Evolutionary conservation across 192 early-diverging fungal species (phyloP).

Genomic region (Phycomyces blakesleeanus): DNA sequence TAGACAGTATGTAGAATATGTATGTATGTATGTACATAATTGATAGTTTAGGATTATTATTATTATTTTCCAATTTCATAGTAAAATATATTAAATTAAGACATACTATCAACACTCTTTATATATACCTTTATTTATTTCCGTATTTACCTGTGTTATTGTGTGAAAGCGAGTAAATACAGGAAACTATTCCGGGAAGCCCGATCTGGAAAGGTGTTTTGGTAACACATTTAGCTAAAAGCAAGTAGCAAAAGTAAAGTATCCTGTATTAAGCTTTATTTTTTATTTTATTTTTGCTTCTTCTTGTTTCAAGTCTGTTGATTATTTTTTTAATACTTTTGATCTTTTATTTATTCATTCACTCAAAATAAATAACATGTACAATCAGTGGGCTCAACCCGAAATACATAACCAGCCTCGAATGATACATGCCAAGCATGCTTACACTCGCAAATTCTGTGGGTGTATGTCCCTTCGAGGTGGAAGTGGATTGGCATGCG

Average conservation of each 20-base stretch:
- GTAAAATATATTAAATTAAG: not conserved
- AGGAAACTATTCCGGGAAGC: not conserved
- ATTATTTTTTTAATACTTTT: not conserved
- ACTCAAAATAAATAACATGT: not conserved
- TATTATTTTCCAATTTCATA: too few species aligned
- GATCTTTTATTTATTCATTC: slow-evolving; percentile 1
- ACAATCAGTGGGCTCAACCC: slow-evolving; percentile 2
- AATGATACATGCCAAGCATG: slow-evolving; percentile 5
- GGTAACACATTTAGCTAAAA: not conserved
- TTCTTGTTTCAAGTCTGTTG: not conserved
- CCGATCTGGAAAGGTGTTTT: not conserved
- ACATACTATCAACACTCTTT: not conserved
- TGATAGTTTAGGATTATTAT: too few species aligned
- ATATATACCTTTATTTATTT: not conserved
- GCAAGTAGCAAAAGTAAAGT: not conserved
- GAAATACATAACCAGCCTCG: not conserved
- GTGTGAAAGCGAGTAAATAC: too few species aligned
- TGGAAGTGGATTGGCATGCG: slow-evolving; percentile 21
- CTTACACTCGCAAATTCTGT: slow-evolving; percentile 27
- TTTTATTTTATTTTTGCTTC: slow-evolving; percentile 1
- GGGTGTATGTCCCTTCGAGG: slow-evolving; percentile 31
- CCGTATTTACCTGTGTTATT: too few species aligned
- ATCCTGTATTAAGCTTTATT: not conserved
- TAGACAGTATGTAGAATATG: slow-evolving; percentile 8
- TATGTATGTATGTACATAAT: too few species aligned